Percentiles rank a stretch among this genome's conserved stretches.
phyloP scores from a whole-genome alignment of 1,139 yeast species.

The Scheffersomyces quercinus region DNA sequence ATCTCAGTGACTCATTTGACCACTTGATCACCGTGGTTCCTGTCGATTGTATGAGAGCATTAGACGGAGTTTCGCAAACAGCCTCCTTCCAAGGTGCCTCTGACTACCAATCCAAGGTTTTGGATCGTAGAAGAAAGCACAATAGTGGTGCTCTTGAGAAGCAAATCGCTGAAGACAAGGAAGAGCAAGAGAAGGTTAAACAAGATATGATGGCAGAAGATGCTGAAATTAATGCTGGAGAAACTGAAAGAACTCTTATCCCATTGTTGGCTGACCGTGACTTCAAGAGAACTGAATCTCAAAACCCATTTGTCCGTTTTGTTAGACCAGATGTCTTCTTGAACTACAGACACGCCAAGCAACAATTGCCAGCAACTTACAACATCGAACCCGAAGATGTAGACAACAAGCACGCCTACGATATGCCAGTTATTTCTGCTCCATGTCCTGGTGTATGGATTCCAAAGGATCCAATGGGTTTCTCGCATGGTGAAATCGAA shows the following conservation, averaged over 20 bases:
- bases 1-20: constrained; percentile 62
- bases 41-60: constrained; percentile 65
- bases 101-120: constrained; percentile 37
- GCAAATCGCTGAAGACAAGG: constrained; percentile 18
- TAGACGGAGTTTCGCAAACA: constrained; percentile 70
- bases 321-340: constrained; percentile 66
- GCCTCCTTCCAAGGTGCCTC: constrained; percentile 39
- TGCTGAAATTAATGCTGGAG: constrained; percentile 11
- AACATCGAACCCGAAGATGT: constrained; percentile 28
- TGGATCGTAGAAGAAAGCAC: constrained; percentile 17
- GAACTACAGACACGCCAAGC: constrained; percentile 55
- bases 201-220: constrained; percentile 18
- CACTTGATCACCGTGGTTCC: constrained; percentile 62
- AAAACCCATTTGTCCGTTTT: constrained; percentile 45
- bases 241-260: constrained; percentile 17
- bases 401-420: constrained; percentile 51
- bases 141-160: constrained; percentile 11
- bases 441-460: constrained; percentile 80
- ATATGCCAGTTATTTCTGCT: constrained; percentile 69
- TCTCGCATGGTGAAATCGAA: constrained; percentile 60
- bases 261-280: constrained; percentile 60
- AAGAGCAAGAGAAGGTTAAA: constrained; percentile 21
- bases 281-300: constrained; percentile 29
- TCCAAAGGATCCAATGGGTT: constrained; percentile 82
- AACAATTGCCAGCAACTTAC: constrained; percentile 53